Evolutionary conservation across 2,329 filamentous ascomycete genomes (phyloP).

Genomic region (Atkinsonella hypoxylon): DNA sequence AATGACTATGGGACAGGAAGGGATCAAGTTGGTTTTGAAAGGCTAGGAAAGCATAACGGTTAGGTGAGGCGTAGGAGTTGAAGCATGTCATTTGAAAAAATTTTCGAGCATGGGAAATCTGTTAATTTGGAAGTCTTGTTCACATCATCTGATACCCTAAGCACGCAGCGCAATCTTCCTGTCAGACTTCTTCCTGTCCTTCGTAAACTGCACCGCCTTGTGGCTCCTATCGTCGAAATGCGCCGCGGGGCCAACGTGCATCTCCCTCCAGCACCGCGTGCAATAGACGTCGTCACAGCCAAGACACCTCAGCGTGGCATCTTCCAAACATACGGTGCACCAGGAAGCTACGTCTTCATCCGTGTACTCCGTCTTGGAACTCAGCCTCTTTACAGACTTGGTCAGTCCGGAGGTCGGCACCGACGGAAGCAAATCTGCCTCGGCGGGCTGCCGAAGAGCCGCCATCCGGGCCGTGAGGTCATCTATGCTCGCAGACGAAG

Average conservation of each 20-base stretch:
- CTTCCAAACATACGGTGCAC: conserved; percentile 75
- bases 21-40: background rate
- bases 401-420: conserved; percentile 38
- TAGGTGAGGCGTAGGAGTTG: background rate
- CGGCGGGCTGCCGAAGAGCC: conserved; percentile 29
- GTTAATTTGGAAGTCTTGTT: too few species aligned
- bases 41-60: background rate
- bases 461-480: conserved; percentile 41
- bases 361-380: conserved; percentile 34
- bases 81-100: background rate
- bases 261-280: conserved; percentile 66
- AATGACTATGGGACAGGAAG: background rate
- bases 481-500: conserved; percentile 14
- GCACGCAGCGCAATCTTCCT: conserved; percentile 26
- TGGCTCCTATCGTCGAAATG: conserved; percentile 61
- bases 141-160: background rate
- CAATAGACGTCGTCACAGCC: conserved; percentile 74
- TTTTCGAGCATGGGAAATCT: background rate
- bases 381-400: conserved; percentile 25
- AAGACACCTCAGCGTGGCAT: conserved; percentile 59
- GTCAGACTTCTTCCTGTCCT: conserved; percentile 21
- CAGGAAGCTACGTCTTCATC: conserved; percentile 65
- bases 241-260: conserved; percentile 58
- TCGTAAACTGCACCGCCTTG: conserved; percentile 48
- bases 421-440: conserved; percentile 33